These are phyloP conservation scores for Linanthus parryae DNA, from an alignment of 148 eudicot species.

Conservation along the genomic window DNA sequence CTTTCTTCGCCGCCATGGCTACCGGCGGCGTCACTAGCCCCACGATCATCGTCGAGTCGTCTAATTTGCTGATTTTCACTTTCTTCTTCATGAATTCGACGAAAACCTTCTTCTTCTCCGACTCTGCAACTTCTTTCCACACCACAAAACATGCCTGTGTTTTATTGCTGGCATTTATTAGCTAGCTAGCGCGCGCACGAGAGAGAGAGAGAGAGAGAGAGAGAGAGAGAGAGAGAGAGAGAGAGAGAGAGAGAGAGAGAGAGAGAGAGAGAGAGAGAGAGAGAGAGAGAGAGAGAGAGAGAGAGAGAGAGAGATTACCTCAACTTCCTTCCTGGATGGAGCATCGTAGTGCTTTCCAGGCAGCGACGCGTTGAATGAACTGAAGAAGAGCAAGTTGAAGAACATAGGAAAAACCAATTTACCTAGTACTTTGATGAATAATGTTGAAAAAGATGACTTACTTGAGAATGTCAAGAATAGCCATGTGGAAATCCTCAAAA, in stretches of 20 bases:
- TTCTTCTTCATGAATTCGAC: slow-evolving; percentile 46
- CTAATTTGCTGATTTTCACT: slow-evolving; percentile 47
- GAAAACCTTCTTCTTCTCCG: slow-evolving; percentile 40
- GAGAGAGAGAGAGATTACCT: slow-evolving; percentile 40
- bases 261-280: neutral
- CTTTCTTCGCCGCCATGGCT: slow-evolving; percentile 92
- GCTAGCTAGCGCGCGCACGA: neutral
- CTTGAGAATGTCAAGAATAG: slow-evolving; percentile 79
- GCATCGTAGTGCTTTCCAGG: slow-evolving; percentile 92
- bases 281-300: slow-evolving; percentile 1
- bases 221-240: slow-evolving; percentile 1
- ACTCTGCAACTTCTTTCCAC: slow-evolving; percentile 33
- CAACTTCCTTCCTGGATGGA: slow-evolving; percentile 38
- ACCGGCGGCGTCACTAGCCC: slow-evolving; percentile 88
- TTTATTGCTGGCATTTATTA: no score
- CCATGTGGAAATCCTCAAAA: slow-evolving; percentile 60
- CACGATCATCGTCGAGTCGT: slow-evolving; percentile 49
- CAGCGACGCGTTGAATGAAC: slow-evolving; percentile 71
- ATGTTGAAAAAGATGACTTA: slow-evolving; percentile 14
- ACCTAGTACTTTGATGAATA: neutral
- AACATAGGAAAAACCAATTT: neutral
- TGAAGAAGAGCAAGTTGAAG: slow-evolving; percentile 17
- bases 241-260: neutral
- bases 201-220: neutral
- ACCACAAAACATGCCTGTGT: slow-evolving; percentile 31